A percentile compares a stretch with the other conserved stretches of the same genome.
Conservation (phyloP, 306 rosid species). For the Lupinus albus region DNA sequence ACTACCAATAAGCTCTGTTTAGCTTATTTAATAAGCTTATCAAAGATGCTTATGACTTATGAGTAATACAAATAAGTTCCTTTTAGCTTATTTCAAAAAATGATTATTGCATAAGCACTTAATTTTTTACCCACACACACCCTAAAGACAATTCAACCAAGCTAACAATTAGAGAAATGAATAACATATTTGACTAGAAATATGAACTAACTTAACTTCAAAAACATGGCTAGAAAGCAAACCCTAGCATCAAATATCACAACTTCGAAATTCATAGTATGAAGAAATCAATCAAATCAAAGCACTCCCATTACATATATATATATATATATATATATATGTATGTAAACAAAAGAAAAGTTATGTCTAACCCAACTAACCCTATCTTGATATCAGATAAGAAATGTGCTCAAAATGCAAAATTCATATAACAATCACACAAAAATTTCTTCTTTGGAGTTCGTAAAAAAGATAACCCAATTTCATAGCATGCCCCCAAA, state of each 20-base stretch:
- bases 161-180: not conserved
- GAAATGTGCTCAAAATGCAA: conserved; percentile 1
- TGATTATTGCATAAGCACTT: no score
- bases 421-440: not conserved
- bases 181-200: not conserved
- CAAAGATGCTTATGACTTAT: no score
- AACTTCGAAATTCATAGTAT: not conserved
- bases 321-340: no score
- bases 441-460: not conserved
- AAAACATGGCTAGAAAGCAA: not conserved
- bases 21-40: no score
- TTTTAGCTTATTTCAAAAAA: no score
- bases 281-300: conserved; percentile 18
- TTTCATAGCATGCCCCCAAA: conserved; percentile 27
- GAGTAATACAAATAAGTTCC: no score
- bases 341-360: not conserved
- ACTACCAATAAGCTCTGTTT: no score
- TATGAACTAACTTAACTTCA: not conserved
- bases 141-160: conserved; percentile 12
- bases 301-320: conserved; percentile 18
- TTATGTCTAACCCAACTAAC: conserved; percentile 13
- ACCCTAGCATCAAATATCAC: not conserved
- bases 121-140: no score
- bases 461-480: conserved; percentile 25
- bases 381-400: conserved; percentile 8